These are phyloP conservation scores for Periconia sp. DNA, from an alignment of 2,329 filamentous ascomycete species.

Conservation along the genomic window DNA sequence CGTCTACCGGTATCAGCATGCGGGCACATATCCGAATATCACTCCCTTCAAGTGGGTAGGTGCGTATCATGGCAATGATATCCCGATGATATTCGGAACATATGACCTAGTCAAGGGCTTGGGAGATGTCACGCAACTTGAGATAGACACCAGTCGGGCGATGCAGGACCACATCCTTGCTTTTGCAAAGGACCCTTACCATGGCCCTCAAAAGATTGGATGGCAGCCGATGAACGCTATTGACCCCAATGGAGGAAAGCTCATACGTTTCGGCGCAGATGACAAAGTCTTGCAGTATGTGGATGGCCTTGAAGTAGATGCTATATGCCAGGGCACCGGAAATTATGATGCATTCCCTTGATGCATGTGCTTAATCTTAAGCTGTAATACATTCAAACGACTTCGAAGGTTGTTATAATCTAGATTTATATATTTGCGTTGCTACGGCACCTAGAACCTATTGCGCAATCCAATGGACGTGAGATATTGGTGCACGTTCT, in stretches of 20 bases:
- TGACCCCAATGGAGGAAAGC: constrained; percentile 13
- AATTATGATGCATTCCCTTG: constrained; percentile 17
- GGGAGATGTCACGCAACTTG: constrained; percentile 20
- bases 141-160: constrained; percentile 32
- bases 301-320: constrained; percentile 19
- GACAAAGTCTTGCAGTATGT: constrained; percentile 16
- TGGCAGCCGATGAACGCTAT: constrained; percentile 14
- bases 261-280: constrained; percentile 18
- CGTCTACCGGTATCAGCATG: constrained; percentile 18
- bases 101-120: constrained; percentile 13
- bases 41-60: constrained; percentile 15
- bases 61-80: constrained; percentile 24
- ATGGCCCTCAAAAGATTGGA: constrained; percentile 14
- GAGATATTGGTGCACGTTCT: too few species aligned
- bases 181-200: constrained; percentile 35
- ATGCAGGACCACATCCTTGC: constrained; percentile 41
- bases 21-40: constrained; percentile 17
- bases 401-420: too few species aligned
- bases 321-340: constrained; percentile 15
- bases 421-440: too few species aligned
- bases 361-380: neutral
- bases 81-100: constrained; percentile 28
- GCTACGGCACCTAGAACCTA: too few species aligned
- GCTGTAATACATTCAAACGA: too few species aligned
- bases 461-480: too few species aligned